Evolutionary conservation across 352 stramenopile genomes (phyloP).

Genomic region (Globisporangium polare): DNA sequence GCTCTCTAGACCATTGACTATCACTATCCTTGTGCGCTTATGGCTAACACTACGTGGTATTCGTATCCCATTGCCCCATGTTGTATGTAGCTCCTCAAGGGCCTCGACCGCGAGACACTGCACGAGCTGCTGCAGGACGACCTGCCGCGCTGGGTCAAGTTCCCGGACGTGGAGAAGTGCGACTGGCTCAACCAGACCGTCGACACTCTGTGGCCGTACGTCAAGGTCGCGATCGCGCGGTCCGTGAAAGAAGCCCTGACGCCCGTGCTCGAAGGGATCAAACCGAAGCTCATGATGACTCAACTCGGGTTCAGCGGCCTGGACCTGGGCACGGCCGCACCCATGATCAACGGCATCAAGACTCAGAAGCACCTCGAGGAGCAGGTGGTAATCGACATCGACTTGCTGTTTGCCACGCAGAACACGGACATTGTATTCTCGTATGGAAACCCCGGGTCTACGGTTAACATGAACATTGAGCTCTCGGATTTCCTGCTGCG

Average conservation of each 20-base stretch:
- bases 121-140: conserved; percentile 40
- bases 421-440: conserved; percentile 45
- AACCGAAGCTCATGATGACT: conserved; percentile 40
- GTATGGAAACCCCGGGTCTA: conserved; percentile 30
- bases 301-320: conserved; percentile 36
- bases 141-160: conserved; percentile 42
- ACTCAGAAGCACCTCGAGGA: conserved; percentile 34
- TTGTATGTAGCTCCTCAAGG: conserved; percentile 20
- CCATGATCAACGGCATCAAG: conserved; percentile 45
- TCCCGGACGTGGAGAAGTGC: conserved; percentile 43
- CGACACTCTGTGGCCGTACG: conserved; percentile 45
- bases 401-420: conserved; percentile 36
- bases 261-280: conserved; percentile 30
- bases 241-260: conserved; percentile 33
- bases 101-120: conserved; percentile 34
- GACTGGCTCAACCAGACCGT: conserved; percentile 42
- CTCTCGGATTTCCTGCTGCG: conserved; percentile 41
- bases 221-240: conserved; percentile 36
- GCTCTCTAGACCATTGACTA: not conserved
- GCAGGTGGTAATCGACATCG: conserved; percentile 40
- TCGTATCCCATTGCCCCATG: not conserved
- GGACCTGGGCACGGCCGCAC: conserved; percentile 36
- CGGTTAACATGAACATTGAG: conserved; percentile 34
- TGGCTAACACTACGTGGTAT: not conserved
- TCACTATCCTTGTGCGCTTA: not conserved